phyloP scores from a whole-genome alignment of 495 filamentous ascomycete genomes.

The Jackrogersella minutella region DNA sequence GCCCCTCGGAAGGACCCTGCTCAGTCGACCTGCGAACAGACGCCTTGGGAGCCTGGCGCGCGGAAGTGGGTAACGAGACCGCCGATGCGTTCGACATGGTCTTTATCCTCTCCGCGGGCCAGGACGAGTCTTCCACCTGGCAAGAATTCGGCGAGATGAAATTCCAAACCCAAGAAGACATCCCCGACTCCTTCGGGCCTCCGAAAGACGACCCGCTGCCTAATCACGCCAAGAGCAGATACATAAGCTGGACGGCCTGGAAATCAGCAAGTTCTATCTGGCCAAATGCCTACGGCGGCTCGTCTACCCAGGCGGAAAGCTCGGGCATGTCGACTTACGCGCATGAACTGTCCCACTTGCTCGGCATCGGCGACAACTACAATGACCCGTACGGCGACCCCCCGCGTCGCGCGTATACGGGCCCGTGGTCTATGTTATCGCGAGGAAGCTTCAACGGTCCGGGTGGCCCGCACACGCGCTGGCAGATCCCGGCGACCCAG shows the following conservation, averaged over 20 bases:
- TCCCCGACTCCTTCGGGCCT: conserved; percentile 51
- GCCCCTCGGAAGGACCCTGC: conserved; percentile 44
- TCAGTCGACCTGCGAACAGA: conserved; percentile 50
- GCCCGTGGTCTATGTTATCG: conserved; percentile 52
- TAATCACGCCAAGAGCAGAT: conserved; percentile 50
- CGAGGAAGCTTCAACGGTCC: conserved; percentile 55
- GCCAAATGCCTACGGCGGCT: conserved; percentile 54
- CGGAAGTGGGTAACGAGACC: conserved; percentile 48
- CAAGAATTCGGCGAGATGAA: conserved; percentile 57
- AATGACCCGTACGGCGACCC: conserved; percentile 53
- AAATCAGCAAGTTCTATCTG: conserved; percentile 49
- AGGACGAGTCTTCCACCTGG: conserved; percentile 56
- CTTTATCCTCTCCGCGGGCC: conserved; percentile 54
- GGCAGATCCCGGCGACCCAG: conserved; percentile 50
- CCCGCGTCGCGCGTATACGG: conserved; percentile 50
- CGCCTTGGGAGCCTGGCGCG: conserved; percentile 50
- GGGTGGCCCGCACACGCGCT: conserved; percentile 54
- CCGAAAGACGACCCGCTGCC: conserved; percentile 43
- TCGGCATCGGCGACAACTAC: conserved; percentile 55
- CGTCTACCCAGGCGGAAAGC: conserved; percentile 54
- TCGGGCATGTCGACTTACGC: conserved; percentile 53
- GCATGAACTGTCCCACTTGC: conserved; percentile 51
- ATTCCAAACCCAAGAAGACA: conserved; percentile 47
- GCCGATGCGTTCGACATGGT: conserved; percentile 48
- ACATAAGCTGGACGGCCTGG: conserved; percentile 55